phyloP scores from a whole-genome alignment of 164 flowering plant species.

The Chloranthus sessilifolius region DNA sequence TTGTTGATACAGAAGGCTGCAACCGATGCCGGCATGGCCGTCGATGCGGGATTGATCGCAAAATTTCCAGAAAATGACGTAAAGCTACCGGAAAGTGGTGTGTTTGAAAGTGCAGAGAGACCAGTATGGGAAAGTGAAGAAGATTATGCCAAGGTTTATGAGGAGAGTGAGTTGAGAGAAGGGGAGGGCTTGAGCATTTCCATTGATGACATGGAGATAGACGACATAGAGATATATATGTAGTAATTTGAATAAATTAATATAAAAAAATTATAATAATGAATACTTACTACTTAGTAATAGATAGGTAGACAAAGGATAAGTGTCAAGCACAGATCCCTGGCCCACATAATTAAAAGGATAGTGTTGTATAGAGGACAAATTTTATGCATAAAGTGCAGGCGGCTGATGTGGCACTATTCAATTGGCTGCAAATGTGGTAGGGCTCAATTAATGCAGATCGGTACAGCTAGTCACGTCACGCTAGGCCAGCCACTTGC shows the following conservation, averaged over 20 bases:
- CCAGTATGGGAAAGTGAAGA: constrained; percentile 8
- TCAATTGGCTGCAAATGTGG: too few relatives aligned
- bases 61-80: neutral
- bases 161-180: neutral
- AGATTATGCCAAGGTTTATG: neutral
- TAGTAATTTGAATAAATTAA: neutral
- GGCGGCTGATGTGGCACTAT: too few relatives aligned
- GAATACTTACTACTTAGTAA: too few relatives aligned
- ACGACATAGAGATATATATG: too few relatives aligned
- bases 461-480: too few relatives aligned
- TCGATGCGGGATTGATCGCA: constrained; percentile 29
- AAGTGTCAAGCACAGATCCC: neutral
- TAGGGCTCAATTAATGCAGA: too few relatives aligned
- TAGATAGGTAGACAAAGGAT: neutral
- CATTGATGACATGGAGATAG: constrained; percentile 3
- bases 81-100: neutral
- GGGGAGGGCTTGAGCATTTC: neutral
- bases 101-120: neutral
- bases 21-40: constrained; percentile 56
- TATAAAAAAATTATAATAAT: neutral
- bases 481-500: too few relatives aligned
- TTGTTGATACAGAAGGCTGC: constrained; percentile 52
- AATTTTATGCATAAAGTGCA: too few relatives aligned
- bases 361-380: too few relatives aligned
- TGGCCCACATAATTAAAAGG: neutral